Evolutionary conservation across 768 basidiomycete genomes (phyloP), one percentile per base, ranked within the genome.

Genomic region (Hirschioporus abietinus): DNA sequence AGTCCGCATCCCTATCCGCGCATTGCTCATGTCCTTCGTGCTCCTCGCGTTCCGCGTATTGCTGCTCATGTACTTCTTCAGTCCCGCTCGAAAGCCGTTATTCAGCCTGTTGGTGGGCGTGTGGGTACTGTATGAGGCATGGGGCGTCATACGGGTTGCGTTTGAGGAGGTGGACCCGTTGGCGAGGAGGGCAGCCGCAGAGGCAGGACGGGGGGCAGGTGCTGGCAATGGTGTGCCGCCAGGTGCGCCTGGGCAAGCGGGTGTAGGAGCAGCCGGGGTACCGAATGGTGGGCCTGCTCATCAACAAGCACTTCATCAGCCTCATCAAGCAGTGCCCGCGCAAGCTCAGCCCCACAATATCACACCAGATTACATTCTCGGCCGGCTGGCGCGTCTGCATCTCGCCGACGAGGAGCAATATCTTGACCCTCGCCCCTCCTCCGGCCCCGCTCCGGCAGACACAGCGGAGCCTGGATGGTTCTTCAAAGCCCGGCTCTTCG

Each of bases 91-190:
- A 69, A 89, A 90, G 65, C 91, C 91, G 6, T 73, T 92, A 23
- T 83, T 92, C 67, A 88, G 86, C 36, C 69, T 90, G 52, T 76
- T 91, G 66, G 81, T 92, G 34, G 76, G 87, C 25, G 84, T 80
- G 1, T 92, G 89, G 89, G 84, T 90, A 74, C 65, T 88, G 26
- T 92, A 90, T 73, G 91, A 92, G 74, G 86, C 89, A 35, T 91
- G 89, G 89, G 84, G 83, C 64, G 87, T 88, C 26, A 82, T 92
- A 66, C 82, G 87, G 52, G 81, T 75, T 35, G 76, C 79, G 58
- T 68, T 83, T 24, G 69, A 77, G 76, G 70, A 52, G 3, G 36
- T 12, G 26, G 35, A 52, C 20, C 27, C 62, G 73, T 75, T 35
- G 81, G 79, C 67, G 78, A 76, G 61, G 74, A 76, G 65, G 77